Base-by-base conservation (phyloP, 2,329 filamentous ascomycete genomes). In the Paecilomyces niveus region DNA sequence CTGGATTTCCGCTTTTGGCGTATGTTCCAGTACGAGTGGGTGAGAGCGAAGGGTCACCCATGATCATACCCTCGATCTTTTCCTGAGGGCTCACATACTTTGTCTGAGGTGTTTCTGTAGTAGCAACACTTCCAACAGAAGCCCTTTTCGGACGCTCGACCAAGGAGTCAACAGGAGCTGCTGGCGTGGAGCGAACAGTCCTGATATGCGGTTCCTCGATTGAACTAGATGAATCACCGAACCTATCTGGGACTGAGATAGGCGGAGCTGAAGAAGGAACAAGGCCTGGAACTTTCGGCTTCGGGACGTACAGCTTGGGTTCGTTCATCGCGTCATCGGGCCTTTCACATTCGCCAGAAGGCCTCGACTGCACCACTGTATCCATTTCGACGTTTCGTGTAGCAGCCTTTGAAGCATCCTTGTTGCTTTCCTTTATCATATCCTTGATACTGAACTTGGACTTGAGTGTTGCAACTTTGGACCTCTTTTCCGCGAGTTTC, bases 401-500 rank as follows among this genome's bases (percentile, higher is more conserved):
- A 21, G 15, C 35, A 4, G 21, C 11, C 15, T 51, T 56, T n/a
- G 24, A 51, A 11, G 24, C n/a, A 33, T 45, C 35, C 54, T 49
- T 56, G 15, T 15, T 51, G 33, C 24, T 32, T 51, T 56, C 39
- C 21, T 31, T 56, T 21, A 22, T 51, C 15, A 72, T 50, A 32
- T 71, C 69, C 18, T 68, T 71, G 53, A 70, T 61, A 45, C 68
- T 70, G 31, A 71, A 62, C 57, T 72, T 72, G 3, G 67, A 67
- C 39, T 63, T 63, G 39, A 72, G 60, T 3, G 63, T 54, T 1
- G 66, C 64, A 31, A 72, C 57, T 8, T 60, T 65, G 1, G 67
- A 71, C 52, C 54, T 66, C 53, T 55, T 58, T n/a, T 39, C 52
- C n/a, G 15, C 68, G 69, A 53, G 62, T 64, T 18, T 49, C 45